Evolutionary conservation across 1,284 basidiomycete species (phyloP).

Genomic region (Phellinidium pouzarii): DNA sequence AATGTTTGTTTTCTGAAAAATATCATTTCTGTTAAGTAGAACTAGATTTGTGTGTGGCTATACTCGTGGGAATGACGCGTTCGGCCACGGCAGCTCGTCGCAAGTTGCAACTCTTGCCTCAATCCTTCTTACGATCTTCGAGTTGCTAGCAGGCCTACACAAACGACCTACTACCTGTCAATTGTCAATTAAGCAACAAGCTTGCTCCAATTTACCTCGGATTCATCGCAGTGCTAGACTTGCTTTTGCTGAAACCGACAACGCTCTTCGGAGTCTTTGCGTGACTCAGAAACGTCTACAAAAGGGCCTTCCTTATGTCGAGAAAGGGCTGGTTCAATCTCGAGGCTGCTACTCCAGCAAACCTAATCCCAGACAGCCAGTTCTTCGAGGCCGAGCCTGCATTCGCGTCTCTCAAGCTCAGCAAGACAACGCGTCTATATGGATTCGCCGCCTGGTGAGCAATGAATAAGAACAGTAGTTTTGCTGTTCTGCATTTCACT

Average conservation of each 20-base stretch:
- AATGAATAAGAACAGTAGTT: background rate
- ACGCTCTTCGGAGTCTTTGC: no score
- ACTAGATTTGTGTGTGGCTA: no score
- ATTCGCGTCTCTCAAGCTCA: slow-evolving; percentile 60
- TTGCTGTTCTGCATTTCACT: background rate
- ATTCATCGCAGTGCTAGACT: no score
- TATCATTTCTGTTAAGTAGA: no score
- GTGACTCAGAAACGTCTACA: no score
- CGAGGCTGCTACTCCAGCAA: slow-evolving; percentile 64
- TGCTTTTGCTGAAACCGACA: no score
- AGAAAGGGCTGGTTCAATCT: slow-evolving; percentile 90
- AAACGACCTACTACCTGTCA: background rate
- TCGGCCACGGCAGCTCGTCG: background rate
- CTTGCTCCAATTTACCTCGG: no score
- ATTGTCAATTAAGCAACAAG: no score
- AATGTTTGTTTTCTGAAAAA: no score
- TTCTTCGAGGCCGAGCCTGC: slow-evolving; percentile 89
- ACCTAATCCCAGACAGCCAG: slow-evolving; percentile 97
- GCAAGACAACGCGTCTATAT: slow-evolving; percentile 74
- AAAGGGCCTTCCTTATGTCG: slow-evolving; percentile 82
- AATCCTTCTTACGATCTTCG: background rate
- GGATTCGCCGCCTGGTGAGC: slow-evolving; percentile 79
- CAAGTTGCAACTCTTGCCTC: slow-evolving; percentile 11
- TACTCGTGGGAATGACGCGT: no score
- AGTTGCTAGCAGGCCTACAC: background rate